Percentiles rank a stretch among this genome's conserved stretches.
Evolutionary conservation across 371 early-diverging fungal species (phyloP).

Genomic region (Syncephalastrum monosporum): DNA sequence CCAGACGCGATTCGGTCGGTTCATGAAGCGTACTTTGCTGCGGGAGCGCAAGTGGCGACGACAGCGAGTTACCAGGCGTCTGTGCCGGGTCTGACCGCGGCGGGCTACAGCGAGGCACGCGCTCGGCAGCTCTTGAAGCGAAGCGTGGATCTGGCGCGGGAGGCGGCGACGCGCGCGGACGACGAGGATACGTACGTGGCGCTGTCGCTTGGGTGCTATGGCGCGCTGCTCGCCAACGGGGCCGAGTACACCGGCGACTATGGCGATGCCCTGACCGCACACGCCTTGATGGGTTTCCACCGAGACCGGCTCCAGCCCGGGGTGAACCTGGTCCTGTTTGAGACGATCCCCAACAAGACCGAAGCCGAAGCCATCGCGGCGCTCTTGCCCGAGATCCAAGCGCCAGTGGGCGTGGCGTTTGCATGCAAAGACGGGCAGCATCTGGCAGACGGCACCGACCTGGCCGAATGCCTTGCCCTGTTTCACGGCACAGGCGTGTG

Average conservation of each 20-base stretch:
- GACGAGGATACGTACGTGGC: constrained; percentile 43
- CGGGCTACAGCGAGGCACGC: constrained; percentile 27
- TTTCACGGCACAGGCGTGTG: constrained; percentile 28
- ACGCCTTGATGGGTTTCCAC: constrained; percentile 48
- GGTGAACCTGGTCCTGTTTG: constrained; percentile 58
- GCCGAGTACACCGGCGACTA: constrained; percentile 64
- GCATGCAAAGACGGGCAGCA: constrained; percentile 36
- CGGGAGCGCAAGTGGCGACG: constrained; percentile 48
- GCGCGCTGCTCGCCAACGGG: constrained; percentile 57
- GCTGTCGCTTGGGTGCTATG: constrained; percentile 59
- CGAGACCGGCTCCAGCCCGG: constrained; percentile 27
- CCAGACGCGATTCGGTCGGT: constrained; percentile 48
- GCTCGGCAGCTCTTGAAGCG: constrained; percentile 32
- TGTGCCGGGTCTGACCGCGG: constrained; percentile 32
- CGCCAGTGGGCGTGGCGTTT: constrained; percentile 41
- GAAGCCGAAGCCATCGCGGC: constrained; percentile 49
- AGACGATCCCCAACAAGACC: constrained; percentile 57
- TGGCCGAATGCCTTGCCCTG: constrained; percentile 20
- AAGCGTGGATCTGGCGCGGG: constrained; percentile 39
- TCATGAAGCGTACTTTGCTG: constrained; percentile 44
- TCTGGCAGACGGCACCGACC: constrained; percentile 41
- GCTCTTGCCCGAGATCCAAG: constrained; percentile 11
- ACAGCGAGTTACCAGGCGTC: constrained; percentile 55
- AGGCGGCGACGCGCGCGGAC: constrained; percentile 33
- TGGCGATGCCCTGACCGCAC: constrained; percentile 20